Base-by-base conservation (phyloP, 768 basidiomycete species). In the Jaapia argillacea region DNA sequence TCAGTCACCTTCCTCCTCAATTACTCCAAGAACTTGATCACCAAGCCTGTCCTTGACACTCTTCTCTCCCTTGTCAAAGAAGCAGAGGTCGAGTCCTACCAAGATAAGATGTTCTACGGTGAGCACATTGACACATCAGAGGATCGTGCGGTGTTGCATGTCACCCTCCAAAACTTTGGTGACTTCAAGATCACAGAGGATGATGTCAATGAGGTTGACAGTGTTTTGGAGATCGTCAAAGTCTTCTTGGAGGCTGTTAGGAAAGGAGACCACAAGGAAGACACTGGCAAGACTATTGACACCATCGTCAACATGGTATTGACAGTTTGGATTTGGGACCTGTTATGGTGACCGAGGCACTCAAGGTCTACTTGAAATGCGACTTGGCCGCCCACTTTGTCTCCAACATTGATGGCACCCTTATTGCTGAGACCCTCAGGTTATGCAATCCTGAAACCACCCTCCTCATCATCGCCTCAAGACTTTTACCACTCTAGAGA, bases 401-500 rank as follows among this genome's bases (percentile, higher is more conserved):
- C 16, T 90, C 86, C 57, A 98, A 99, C 71, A 92, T 99, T 64
- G 96, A 99, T 57, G 96, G 96, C 12, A 97, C 93, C 1, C 96
- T 98, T 59, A 70, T 99, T 48, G 87, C 89, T 4, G 96, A 99
- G 69, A 86, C 81, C 1, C 64, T 93, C 24, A 72, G 74, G 41
- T 55, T 72, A 43, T 89, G 86, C 64, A 73, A 98, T 61, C 85
- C 89, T 1, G 92, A 98, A 64, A 81, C 81, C 22, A 97, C 96
- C 3, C 68, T 99, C 46, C 97, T 98, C 74, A 94, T 98, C 68
- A 84, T 98, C 55, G 94, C 94, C n/a, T 83, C 62, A 98, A 99
- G 75, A 98, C 96, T 2, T 99, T 98, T 64, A 99, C 96, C 16
- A 99, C 96, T 6, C 94, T 98, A 67, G 96, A 99, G 72, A 98